Evolutionary conservation across 306 rosid genomes (phyloP), one percentile per base, ranked within the genome.

Genomic region (Lathyrus aphaca): DNA sequence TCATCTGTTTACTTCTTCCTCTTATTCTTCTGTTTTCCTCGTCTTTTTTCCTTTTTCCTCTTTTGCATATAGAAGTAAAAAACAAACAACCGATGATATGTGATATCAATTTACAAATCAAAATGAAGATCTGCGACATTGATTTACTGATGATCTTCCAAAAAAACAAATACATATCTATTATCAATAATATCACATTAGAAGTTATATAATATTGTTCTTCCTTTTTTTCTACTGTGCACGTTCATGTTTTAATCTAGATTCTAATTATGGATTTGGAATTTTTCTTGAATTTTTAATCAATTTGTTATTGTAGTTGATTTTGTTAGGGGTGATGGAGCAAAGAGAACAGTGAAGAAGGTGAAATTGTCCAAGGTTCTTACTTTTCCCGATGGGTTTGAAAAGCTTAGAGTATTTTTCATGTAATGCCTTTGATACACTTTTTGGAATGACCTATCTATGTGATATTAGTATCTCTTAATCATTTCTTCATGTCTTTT

Each of bases 321-420:
- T 10, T 11, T 44, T 18, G 27, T 17, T 66, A 92, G 98, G 79
- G 48, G 80, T 55, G 76, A 32, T 39, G 94, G 74, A 1, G 97
- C 86, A 44, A 96, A 94, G 75, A 90, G 97, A 84, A 94, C 97
- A 18, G 98, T 90, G 60, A 94, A 83, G 87, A 94, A 88, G 84
- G 95, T 94, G 15, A 78, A 91, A 56, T 74, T 94, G 60, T 90
- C 92, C 1, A 94, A 88, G 77, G n/a, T n/a, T n/a, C n/a, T n/a
- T n/a, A n/a, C n/a, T n/a, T n/a, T n/a, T n/a, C n/a, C n/a, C n/a
- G n/a, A n/a, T n/a, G 62, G 60, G 40, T 46, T 72, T 46, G 58
- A 11, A 15, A 63, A 69, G 55, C n/a, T 49, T 62, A 23, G 68
- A 44, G 58, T n/a, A 35, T 1, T 35, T 65, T 39, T 50, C 60